Conservation (phyloP, 306 rosid species). For the Parietaria judaica region DNA sequence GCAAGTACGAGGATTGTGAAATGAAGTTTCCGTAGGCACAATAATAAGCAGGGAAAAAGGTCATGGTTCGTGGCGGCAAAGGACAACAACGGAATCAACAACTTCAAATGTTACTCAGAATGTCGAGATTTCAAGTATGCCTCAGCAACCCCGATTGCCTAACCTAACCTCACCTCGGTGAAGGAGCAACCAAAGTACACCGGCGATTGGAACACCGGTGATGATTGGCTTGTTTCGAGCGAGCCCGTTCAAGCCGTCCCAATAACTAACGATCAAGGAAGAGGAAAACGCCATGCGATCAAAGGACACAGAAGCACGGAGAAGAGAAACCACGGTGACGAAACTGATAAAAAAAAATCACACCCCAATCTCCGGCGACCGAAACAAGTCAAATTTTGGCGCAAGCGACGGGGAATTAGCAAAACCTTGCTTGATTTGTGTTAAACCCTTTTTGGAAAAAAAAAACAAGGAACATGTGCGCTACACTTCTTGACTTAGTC, state of each 20-base stretch:
- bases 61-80: conserved; percentile 62
- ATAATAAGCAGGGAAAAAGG: conserved; percentile 64
- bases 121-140: conserved; percentile 33
- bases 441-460: too few species aligned
- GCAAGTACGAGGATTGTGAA: conserved; percentile 23
- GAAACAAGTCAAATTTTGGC: conserved; percentile 30
- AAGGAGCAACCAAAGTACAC: conserved; percentile 38
- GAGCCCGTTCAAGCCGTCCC: conserved; percentile 31
- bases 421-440: too few species aligned
- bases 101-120: conserved; percentile 29
- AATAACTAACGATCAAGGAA: conserved; percentile 49
- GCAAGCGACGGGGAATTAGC: too few species aligned
- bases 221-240: conserved; percentile 25
- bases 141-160: conserved; percentile 30
- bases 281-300: conserved; percentile 45
- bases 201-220: conserved; percentile 36
- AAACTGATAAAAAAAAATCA: conserved; percentile 30
- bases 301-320: conserved; percentile 53
- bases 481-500: too few species aligned
- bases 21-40: conserved; percentile 40
- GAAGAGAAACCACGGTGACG: conserved; percentile 31
- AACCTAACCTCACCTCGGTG: conserved; percentile 21
- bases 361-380: conserved; percentile 23
- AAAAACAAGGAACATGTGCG: too few species aligned
- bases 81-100: conserved; percentile 41